A percentile compares a stretch with the other conserved stretches of the same genome.
These are phyloP conservation scores for Aurinia saxatilis DNA, from an alignment of 345 rosid genomes.

Conservation along the genomic window DNA sequence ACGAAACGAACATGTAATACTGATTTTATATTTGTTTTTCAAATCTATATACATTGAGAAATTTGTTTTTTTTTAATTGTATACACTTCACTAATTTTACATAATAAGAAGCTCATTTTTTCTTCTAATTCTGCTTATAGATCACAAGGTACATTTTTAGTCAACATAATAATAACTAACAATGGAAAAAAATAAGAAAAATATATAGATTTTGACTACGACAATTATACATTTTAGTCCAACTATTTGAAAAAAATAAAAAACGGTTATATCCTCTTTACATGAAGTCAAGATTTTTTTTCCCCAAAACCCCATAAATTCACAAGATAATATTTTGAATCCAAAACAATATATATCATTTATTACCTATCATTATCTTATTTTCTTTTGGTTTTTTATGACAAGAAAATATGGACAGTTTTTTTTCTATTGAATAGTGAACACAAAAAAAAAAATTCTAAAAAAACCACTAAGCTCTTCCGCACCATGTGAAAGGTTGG, in stretches of 20 bases:
- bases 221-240: not conserved
- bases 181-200: not conserved
- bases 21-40: too few relatives aligned
- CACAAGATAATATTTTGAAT: not conserved
- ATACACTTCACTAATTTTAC: too few relatives aligned
- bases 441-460: conserved; percentile 1
- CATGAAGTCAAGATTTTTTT: conserved; percentile 21
- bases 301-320: not conserved
- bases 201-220: conserved; percentile 13
- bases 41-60: too few relatives aligned
- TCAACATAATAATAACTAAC: not conserved
- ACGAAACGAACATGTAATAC: too few relatives aligned
- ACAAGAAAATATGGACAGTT: conserved; percentile 10
- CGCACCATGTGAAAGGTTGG: conserved; percentile 33
- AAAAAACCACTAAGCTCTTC: conserved; percentile 25
- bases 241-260: not conserved
- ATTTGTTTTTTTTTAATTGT: too few relatives aligned
- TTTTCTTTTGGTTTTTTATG: not conserved
- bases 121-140: not conserved
- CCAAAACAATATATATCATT: conserved; percentile 7
- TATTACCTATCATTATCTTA: conserved; percentile 25
- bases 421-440: not conserved
- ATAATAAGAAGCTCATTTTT: too few relatives aligned
- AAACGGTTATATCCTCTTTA: conserved; percentile 9
- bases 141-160: not conserved